Base-by-base conservation (phyloP, 257 asterid species). In the Verbascum thapsus region DNA sequence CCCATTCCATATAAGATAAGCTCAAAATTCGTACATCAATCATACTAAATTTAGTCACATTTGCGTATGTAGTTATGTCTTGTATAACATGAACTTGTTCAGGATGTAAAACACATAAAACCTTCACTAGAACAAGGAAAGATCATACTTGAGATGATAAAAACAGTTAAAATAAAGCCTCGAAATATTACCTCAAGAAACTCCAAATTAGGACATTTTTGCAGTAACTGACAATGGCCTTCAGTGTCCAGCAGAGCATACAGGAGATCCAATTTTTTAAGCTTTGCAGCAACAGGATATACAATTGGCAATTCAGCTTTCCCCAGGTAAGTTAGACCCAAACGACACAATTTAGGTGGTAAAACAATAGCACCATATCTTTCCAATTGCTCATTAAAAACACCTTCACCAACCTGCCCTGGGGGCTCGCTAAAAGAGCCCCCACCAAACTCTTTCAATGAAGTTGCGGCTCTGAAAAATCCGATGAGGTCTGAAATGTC, bases 171-270 rank as follows among this genome's bases (percentile, higher is more conserved):
- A 63, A 55, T 16, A 19, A 45, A 52, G 66, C 56, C 40, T 53
- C 32, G 13, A 35, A 45, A 57, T 54, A 62, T 74, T 68, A 89
- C 97, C 94, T 84, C 91, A 20, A 90, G 94, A 67, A 76, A 5
- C 74, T 87, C 95, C 86, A 90, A 74, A 81, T 87, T 90, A 41
- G 91, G 86, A 63, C 97, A 90, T 70, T 61, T 85, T 38, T 56
- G 79, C 63, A 90, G 72, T 48, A 90, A 69, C 63, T 58, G 68
- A 72, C 92, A 87, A 62, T 90, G 95, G 64, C 85, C 88, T 78
- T 87, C 94, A 16, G 97, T 90, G 70, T 90, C 91, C 56, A 90
- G 94, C 70, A 87, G 58, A 63, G 95, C 95, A 68, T 81, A 90
- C 2, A 87, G 89, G 75, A 85, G 95, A 67, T 90, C 97, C 88